Base-by-base conservation (phyloP, 768 basidiomycete genomes). In the Leccinum barrowsii region DNA sequence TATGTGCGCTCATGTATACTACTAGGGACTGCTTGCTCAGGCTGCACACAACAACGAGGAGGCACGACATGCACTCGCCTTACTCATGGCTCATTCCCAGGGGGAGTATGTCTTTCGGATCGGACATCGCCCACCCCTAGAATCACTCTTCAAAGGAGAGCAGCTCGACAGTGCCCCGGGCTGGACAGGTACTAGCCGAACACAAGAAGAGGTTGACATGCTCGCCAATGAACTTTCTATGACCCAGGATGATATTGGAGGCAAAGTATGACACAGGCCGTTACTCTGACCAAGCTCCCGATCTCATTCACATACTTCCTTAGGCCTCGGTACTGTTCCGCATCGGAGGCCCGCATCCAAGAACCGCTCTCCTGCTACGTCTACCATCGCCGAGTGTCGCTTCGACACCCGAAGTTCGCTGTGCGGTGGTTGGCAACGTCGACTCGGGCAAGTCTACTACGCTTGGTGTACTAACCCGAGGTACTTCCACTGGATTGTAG, bases 371-470 rank as follows among this genome's bases (percentile, higher is more conserved):
- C 17, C 74, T 94, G 26, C 71, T 93, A 56, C 83, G 92, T 59
- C 72, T 94, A 58, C 92, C 90, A 57, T 88, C 91, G 42, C 83
- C 83, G 4, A 87, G 80, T 66, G 85, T 92, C 2, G 84, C 89
- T 21, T 73, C 84, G 40, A 90, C 87, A n/a, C 88, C 91, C 7
- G 96, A 99, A 74, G 93, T 97, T 2, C 84, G 97, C 32, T 93
- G 94, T 65, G 95, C 96, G 0, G 94, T 97, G 2, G 92, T 98
- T 5, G 97, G 97, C 4, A 98, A 97, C 68, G 92, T 94, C 28
- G 89, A 92, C 68, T 90, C 91, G 55, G 96, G 96, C 0, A 98
- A 98, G 73, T 93, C 90, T 2, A 96, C 95, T 17, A 96, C 92
- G 11, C 78, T 97, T 17, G 95, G 95, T 50, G 97, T 98, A 7